phyloP scores from a whole-genome alignment of 179 eudicot species.

The Silene vulgaris region DNA sequence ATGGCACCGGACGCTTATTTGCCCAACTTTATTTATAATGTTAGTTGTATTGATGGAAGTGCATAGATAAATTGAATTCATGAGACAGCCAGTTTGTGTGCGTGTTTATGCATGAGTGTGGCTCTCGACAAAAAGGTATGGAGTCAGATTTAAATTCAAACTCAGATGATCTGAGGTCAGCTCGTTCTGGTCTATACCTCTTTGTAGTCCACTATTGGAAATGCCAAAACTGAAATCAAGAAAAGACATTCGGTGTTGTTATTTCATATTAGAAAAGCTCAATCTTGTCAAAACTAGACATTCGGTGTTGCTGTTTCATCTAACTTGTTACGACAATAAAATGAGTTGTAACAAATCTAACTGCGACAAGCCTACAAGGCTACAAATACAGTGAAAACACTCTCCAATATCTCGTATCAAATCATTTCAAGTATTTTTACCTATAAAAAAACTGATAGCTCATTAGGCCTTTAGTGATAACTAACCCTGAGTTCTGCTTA shows the following conservation, averaged over 20 bases:
- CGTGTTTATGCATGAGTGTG: not conserved
- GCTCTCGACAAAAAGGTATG: not conserved
- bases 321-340: not conserved
- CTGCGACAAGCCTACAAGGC: not conserved
- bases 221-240: not conserved
- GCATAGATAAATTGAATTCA: not conserved
- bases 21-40: not conserved
- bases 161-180: not conserved
- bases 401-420: not conserved
- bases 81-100: not conserved
- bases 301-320: not conserved
- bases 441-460: not conserved
- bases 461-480: constrained; percentile 2
- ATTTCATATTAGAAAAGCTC: not conserved
- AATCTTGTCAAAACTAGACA: not conserved
- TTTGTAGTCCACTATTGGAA: not conserved
- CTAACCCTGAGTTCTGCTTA: not conserved
- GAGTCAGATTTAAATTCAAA: not conserved
- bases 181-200: not conserved
- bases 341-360: not conserved
- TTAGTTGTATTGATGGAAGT: not conserved
- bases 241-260: not conserved
- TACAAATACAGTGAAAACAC: constrained; percentile 5
- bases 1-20: no score
- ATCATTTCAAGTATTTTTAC: not conserved